Percentiles rank a stretch among this genome's conserved stretches.
Conservation (phyloP, 2,329 filamentous ascomycete species). For the Fusarium cyanostomum region DNA sequence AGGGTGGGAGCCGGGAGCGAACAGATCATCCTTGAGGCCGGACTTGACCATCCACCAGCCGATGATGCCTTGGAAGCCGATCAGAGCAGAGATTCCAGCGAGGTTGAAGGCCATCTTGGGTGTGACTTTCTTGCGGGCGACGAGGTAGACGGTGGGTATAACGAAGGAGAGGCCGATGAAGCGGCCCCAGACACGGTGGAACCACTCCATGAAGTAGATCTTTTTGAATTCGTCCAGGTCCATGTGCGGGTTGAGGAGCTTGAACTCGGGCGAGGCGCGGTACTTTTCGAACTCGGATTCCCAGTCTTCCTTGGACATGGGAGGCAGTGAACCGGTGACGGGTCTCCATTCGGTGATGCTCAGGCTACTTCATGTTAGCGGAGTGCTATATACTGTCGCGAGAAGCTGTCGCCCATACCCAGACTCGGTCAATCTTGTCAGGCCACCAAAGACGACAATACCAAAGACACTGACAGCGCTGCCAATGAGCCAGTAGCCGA, state of each 20-base stretch:
- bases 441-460: slow-evolving; percentile 92
- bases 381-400: background rate
- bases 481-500: slow-evolving; percentile 91
- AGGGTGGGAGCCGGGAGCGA: slow-evolving; percentile 88
- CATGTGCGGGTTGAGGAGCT: slow-evolving; percentile 93
- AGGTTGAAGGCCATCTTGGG: slow-evolving; percentile 80
- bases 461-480: slow-evolving; percentile 95
- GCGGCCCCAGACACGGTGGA: slow-evolving; percentile 92
- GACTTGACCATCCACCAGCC: slow-evolving; percentile 99
- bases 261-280: slow-evolving; percentile 90
- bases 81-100: slow-evolving; percentile 84
- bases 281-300: slow-evolving; percentile 94
- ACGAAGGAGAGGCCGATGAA: slow-evolving; percentile 91
- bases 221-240: slow-evolving; percentile 93
- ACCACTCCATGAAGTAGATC: slow-evolving; percentile 99
- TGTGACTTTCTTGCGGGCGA: slow-evolving; percentile 81
- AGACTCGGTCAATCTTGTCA: slow-evolving; percentile 94
- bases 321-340: slow-evolving; percentile 90
- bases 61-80: slow-evolving; percentile 93
- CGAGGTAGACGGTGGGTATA: slow-evolving; percentile 87
- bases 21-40: slow-evolving; percentile 93
- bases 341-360: slow-evolving; percentile 99
- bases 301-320: slow-evolving; percentile 83
- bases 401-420: slow-evolving; percentile 67
- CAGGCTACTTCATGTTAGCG: slow-evolving; percentile 64